A percentile compares a stretch with the other conserved stretches of the same genome.
phyloP scores from a whole-genome alignment of 2,329 filamentous ascomycete genomes.

The Ploettnerulaceae sp. region DNA sequence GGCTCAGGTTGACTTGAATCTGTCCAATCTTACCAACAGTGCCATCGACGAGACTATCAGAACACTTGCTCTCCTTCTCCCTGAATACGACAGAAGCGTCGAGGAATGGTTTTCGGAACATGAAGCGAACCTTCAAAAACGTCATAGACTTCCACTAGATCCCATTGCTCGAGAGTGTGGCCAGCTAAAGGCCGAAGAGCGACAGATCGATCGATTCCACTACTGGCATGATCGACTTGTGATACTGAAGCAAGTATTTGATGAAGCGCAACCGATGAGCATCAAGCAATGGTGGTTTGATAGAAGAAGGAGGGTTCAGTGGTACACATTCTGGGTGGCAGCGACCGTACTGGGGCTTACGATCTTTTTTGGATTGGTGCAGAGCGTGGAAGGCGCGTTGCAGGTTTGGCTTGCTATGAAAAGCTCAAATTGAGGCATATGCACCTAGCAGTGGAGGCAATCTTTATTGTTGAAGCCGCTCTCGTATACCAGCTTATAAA shows the following conservation, averaged over 20 bases:
- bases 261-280: constrained; percentile 36
- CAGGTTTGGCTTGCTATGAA: constrained; percentile 34
- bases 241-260: constrained; percentile 40
- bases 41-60: constrained; percentile 35
- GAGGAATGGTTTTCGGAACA: constrained; percentile 27
- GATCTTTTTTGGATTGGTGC: constrained; percentile 37
- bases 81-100: constrained; percentile 27
- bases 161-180: constrained; percentile 28
- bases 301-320: constrained; percentile 39
- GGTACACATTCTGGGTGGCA: constrained; percentile 44
- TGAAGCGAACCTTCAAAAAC: constrained; percentile 6
- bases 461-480: too few species aligned
- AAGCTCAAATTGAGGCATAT: not conserved
- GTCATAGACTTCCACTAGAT: constrained; percentile 29
- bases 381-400: constrained; percentile 39
- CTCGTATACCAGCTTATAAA: too few species aligned
- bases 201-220: constrained; percentile 35
- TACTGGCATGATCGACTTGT: constrained; percentile 43
- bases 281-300: constrained; percentile 43
- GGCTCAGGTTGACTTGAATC: not conserved
- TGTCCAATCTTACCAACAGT: constrained; percentile 31
- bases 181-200: constrained; percentile 33
- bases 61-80: constrained; percentile 38
- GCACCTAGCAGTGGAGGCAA: too few species aligned
- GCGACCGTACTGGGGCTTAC: constrained; percentile 12